Percentiles rank a stretch among this genome's conserved stretches.
Conservation (phyloP, 208 protist species). For the Leishmania lainsoni region DNA sequence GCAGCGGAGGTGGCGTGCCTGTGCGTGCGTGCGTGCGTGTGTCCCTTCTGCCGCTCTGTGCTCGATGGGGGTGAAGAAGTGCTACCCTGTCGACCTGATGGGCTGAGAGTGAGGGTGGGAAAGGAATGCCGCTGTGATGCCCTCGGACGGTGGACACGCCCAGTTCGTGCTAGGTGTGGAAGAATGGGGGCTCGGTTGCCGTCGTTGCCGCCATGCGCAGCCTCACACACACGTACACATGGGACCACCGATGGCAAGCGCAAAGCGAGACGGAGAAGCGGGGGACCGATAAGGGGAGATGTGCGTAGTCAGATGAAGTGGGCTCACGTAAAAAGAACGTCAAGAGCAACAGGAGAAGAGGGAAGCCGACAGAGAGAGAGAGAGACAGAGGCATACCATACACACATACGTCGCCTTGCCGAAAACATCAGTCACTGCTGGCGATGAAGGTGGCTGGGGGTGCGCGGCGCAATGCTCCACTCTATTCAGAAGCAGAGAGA, state of each 20-base stretch:
- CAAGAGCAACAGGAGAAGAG: background rate
- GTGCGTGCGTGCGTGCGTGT: slow-evolving; percentile 13
- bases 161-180: background rate
- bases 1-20: background rate
- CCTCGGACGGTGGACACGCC: too few relatives aligned
- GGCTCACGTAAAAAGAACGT: background rate
- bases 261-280: too few relatives aligned
- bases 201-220: background rate
- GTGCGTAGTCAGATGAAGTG: too few relatives aligned
- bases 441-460: background rate
- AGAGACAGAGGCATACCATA: background rate
- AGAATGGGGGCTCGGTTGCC: background rate
- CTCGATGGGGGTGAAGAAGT: background rate
- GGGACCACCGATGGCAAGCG: background rate
- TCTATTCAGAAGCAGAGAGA: background rate
- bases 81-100: background rate
- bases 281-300: background rate
- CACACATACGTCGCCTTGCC: background rate
- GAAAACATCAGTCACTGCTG: background rate
- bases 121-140: background rate
- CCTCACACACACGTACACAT: background rate
- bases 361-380: background rate
- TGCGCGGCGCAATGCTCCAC: background rate
- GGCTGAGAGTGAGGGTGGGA: background rate
- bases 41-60: background rate